Evolutionary conservation across 768 basidiomycete species (phyloP).

Genomic region (Heimioporus sp.): DNA sequence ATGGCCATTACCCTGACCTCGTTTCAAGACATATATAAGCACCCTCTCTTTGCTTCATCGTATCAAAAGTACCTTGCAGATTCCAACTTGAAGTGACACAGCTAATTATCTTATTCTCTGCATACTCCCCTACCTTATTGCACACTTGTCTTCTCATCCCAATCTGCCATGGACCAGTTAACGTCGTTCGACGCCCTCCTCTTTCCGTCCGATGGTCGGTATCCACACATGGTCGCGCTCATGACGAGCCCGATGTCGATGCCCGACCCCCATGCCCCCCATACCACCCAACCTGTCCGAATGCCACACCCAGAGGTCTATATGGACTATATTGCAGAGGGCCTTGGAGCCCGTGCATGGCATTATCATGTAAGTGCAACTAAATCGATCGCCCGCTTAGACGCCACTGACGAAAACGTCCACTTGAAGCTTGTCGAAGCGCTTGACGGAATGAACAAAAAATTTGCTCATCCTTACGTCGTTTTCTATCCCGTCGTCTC

Average conservation of each 20-base stretch:
- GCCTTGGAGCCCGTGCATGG: constrained; percentile 66
- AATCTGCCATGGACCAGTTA: constrained; percentile 58
- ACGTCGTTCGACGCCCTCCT: constrained; percentile 67
- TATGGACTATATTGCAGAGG: constrained; percentile 85
- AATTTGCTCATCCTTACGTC: constrained; percentile 77
- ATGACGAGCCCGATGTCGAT: constrained; percentile 63
- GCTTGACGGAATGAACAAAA: constrained; percentile 77
- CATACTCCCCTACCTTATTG: constrained; percentile 16
- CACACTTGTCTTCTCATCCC: constrained; percentile 10
- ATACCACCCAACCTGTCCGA: constrained; percentile 48
- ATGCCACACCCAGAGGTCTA: constrained; percentile 83
- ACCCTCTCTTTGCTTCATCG: constrained; percentile 16
- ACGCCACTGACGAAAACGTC: constrained; percentile 16
- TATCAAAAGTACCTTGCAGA: constrained; percentile 18
- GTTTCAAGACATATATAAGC: constrained; percentile 35
- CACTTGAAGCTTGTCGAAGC: constrained; percentile 60
- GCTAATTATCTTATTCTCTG: constrained; percentile 18
- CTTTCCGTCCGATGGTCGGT: constrained; percentile 75
- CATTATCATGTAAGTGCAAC: constrained; percentile 58
- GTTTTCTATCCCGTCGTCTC: constrained; percentile 76
- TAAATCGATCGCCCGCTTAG: constrained; percentile 12
- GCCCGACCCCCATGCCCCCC: constrained; percentile 43
- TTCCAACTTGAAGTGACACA: background rate
- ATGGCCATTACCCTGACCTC: constrained; percentile 38
- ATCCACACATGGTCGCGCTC: constrained; percentile 68